A percentile compares a stretch with the other conserved stretches of the same genome.
Conservation (phyloP, 2,329 filamentous ascomycete species). For the Fusarium penzigii region DNA sequence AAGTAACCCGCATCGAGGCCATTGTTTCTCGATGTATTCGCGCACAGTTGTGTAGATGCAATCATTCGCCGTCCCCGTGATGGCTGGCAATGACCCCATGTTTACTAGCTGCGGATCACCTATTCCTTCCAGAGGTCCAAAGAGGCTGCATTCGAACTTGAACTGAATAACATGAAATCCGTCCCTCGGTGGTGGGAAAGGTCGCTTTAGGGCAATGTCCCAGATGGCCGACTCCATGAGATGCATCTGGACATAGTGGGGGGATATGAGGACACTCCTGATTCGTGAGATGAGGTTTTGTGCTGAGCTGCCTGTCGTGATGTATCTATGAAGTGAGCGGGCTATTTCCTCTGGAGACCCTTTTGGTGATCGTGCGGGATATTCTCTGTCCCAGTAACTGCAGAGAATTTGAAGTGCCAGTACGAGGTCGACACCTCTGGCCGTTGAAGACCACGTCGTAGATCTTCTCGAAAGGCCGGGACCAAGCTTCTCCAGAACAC, state of each 20-base stretch:
- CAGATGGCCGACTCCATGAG: constrained; percentile 40
- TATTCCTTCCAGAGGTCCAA: constrained; percentile 30
- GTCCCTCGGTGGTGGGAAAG: constrained; percentile 33
- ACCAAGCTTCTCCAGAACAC: constrained; percentile 37
- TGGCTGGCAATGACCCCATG: constrained; percentile 32
- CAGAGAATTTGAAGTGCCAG: constrained; percentile 39
- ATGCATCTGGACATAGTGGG: constrained; percentile 40
- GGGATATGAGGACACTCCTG: constrained; percentile 33
- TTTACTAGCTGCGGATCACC: constrained; percentile 32
- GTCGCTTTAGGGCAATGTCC: constrained; percentile 36
- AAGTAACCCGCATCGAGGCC: constrained; percentile 34
- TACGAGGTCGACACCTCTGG: constrained; percentile 35
- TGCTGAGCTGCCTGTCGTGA: constrained; percentile 33
- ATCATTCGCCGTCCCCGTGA: constrained; percentile 37
- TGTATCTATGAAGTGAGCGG: constrained; percentile 30
- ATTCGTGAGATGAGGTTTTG: constrained; percentile 32
- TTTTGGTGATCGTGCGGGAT: constrained; percentile 34
- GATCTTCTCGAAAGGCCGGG: constrained; percentile 36
- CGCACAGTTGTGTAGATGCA: constrained; percentile 36
- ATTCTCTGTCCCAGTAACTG: constrained; percentile 39
- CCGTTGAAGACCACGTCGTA: constrained; percentile 34
- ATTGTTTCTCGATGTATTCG: constrained; percentile 34
- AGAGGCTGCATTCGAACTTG: constrained; percentile 37
- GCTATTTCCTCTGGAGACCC: constrained; percentile 38
- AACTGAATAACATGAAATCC: constrained; percentile 39